Percentiles rank a stretch among this genome's conserved stretches.
These are phyloP conservation scores for Nannochloris sp. DNA, from an alignment of 139 green algal genomes.

Conservation along the genomic window DNA sequence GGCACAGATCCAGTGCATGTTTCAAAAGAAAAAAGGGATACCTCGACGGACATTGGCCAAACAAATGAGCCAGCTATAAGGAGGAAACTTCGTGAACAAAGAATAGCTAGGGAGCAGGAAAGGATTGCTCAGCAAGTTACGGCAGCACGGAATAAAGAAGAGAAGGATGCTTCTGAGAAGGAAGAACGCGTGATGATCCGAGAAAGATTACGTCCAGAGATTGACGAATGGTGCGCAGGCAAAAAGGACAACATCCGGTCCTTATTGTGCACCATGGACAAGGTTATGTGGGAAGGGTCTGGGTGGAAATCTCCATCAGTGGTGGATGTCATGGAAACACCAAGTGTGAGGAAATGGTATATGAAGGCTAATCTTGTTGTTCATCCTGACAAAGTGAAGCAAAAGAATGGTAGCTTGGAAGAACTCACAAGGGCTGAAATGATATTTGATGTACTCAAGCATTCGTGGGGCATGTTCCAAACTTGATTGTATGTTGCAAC, in stretches of 20 bases:
- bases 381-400: conserved; percentile 91
- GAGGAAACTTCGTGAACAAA: conserved; percentile 16
- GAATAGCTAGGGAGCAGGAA: conserved; percentile 19
- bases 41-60: not conserved
- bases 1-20: too few species aligned
- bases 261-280: conserved; percentile 72
- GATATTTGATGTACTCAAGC: conserved; percentile 86
- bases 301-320: conserved; percentile 68
- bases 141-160: conserved; percentile 33
- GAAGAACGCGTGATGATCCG: conserved; percentile 51
- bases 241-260: conserved; percentile 82
- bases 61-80: conserved; percentile 31
- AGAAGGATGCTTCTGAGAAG: conserved; percentile 32
- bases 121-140: conserved; percentile 27
- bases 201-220: conserved; percentile 37
- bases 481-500: not conserved
- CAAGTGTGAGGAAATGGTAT: conserved; percentile 67
- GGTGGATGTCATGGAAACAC: conserved; percentile 70
- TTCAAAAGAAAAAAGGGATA: too few species aligned
- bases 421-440: conserved; percentile 81
- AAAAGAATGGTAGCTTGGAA: conserved; percentile 71
- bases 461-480: conserved; percentile 60
- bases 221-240: conserved; percentile 50
- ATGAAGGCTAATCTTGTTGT: conserved; percentile 88
- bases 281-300: conserved; percentile 77